These are phyloP conservation scores for Eustoma russellianum DNA, from an alignment of 257 asterid genomes.

Conservation along the genomic window DNA sequence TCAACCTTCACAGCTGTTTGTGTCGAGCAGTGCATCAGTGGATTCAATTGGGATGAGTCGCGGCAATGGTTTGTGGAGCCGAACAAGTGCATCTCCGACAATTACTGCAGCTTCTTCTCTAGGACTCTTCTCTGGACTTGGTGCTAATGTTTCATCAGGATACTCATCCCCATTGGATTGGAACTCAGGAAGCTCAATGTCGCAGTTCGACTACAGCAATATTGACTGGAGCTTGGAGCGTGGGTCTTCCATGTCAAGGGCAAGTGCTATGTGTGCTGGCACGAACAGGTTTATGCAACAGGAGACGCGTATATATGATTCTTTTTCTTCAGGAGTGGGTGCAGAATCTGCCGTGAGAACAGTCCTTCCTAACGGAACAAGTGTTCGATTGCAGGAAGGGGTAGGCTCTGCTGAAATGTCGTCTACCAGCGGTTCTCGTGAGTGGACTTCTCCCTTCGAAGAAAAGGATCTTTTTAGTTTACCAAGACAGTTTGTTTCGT, in stretches of 20 bases:
- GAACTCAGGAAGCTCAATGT: conserved; percentile 36
- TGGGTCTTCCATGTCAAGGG: conserved; percentile 18
- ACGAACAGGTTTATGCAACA: conserved; percentile 17
- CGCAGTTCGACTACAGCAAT: conserved; percentile 44
- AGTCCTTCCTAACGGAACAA: conserved; percentile 24
- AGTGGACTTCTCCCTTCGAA: conserved; percentile 92
- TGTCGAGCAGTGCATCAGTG: conserved; percentile 25
- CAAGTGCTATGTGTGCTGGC: conserved; percentile 40
- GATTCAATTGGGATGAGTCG: conserved; percentile 26
- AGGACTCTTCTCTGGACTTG: conserved; percentile 50
- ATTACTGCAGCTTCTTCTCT: conserved; percentile 50
- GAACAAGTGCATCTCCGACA: conserved; percentile 29
- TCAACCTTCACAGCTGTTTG: conserved; percentile 38
- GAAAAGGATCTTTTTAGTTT: conserved; percentile 83
- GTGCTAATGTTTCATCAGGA: conserved; percentile 33
- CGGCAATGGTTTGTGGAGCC: conserved; percentile 29
- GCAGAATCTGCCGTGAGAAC: conserved; percentile 44
- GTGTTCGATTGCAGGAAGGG: conserved; percentile 39
- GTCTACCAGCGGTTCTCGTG: conserved; percentile 44
- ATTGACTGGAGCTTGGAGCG: conserved; percentile 73
- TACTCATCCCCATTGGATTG: conserved; percentile 46
- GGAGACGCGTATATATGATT: conserved; percentile 28
- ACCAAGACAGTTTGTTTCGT: conserved; percentile 87
- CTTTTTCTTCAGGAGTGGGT: conserved; percentile 44
- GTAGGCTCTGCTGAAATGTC: conserved; percentile 27